Evolutionary conservation across 768 basidiomycete species (phyloP), one percentile per base, ranked within the genome.

Genomic region (Russula foetens): DNA sequence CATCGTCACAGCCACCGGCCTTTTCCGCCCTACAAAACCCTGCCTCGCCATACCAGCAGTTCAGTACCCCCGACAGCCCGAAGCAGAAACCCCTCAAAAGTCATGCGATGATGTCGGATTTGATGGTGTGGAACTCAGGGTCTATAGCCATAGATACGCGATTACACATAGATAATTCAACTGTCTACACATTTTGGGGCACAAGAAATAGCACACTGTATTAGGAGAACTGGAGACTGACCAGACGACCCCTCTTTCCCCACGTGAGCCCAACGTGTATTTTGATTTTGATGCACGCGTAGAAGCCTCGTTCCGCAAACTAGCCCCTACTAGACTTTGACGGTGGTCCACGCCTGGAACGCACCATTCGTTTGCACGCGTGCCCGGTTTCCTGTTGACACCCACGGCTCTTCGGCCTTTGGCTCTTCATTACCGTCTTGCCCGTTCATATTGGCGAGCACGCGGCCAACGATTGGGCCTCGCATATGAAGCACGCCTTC

Each of bases 391-490:
- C 71, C 74, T 1, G 67, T 72, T 26, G 67, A 63, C 17, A 71
- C 50, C 74, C 75, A 75, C 17, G 48, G 44, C 41, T 59, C 65
- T 23, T 64, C 59, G 2, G 64, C 58, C 17, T 50, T 59, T 23
- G 64, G 58, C 43, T 67, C 68, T 41, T 63, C 65, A 7, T 67
- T 64, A 17, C 53, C 66, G 17, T 69, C 71, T 7, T 76, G 77
- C 61, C 73, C 75, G 29, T 77, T 80, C 35, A 74, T 74, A 44
- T 71, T 68, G 26, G 72, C 72, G 14, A 85, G 67, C 21, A 78
- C 67, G 62, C 75, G 78, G 17, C 87, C 87, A 21, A 94, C 81
- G 1, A 85, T 76, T 2, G 92, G 91, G 4, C 92, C 92, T 9
- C 88, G 78, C 14, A 90, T 78, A 38, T 79, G 58, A 47, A 92